Conservation (phyloP, 2,329 filamentous ascomycete genomes). For the Cercospora brassicicola region DNA sequence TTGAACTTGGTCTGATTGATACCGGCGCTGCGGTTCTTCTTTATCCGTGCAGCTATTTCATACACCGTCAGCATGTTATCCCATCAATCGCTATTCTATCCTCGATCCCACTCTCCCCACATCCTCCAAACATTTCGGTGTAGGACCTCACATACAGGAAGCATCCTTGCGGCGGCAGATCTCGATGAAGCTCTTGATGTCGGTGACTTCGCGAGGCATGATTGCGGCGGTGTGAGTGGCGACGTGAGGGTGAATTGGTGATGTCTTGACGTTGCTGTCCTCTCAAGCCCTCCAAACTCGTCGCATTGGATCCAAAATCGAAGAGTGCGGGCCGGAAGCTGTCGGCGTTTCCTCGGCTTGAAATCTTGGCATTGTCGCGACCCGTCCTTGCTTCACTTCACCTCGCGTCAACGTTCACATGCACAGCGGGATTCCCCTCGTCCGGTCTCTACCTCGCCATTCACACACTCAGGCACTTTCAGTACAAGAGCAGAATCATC, state of each 20-base stretch:
- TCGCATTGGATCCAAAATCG: slow-evolving; percentile 16
- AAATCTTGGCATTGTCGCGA: slow-evolving; percentile 18
- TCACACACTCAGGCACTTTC: background rate
- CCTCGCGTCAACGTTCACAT: background rate
- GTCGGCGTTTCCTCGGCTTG: slow-evolving; percentile 2
- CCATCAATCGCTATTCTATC: background rate
- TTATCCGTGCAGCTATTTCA: slow-evolving; percentile 52
- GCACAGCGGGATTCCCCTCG: background rate
- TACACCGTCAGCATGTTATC: slow-evolving; percentile 13
- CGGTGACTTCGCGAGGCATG: slow-evolving; percentile 97
- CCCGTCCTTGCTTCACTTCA: background rate
- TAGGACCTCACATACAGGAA: slow-evolving; percentile 72
- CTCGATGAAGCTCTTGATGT: slow-evolving; percentile 99
- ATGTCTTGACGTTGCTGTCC: slow-evolving; percentile 18
- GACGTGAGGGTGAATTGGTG: slow-evolving; percentile 13
- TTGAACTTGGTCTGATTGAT: slow-evolving; percentile 97
- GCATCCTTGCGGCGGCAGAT: slow-evolving; percentile 99
- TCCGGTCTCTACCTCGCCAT: slow-evolving; percentile 1
- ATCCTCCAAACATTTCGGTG: slow-evolving; percentile 1
- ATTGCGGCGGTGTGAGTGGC: slow-evolving; percentile 52
- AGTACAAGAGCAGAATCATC: background rate
- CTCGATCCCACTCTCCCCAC: background rate
- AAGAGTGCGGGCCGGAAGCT: slow-evolving; percentile 13
- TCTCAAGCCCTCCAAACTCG: background rate
- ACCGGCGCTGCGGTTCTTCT: slow-evolving; percentile 82